These are phyloP conservation scores for Eimeria praecox DNA, from an alignment of 169 alveolate species.

Conservation along the genomic window DNA sequence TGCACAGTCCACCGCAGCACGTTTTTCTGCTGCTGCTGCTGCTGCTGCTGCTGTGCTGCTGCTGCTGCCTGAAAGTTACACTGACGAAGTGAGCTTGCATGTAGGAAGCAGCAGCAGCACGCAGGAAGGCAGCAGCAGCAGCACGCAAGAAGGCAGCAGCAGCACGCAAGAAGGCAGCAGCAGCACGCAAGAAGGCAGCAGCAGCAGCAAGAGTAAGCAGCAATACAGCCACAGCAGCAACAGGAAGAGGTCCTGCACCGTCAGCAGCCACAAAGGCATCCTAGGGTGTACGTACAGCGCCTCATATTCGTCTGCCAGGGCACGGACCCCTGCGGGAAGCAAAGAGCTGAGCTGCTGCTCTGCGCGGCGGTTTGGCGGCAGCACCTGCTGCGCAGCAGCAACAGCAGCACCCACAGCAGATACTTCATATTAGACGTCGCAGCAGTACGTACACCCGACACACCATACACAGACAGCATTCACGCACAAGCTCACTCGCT, in stretches of 20 bases:
- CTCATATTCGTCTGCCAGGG: constrained; percentile 52
- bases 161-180: background rate
- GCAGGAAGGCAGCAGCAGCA: background rate
- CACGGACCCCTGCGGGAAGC: constrained; percentile 59
- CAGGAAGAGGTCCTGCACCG: background rate
- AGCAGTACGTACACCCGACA: background rate
- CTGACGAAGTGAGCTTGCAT: background rate
- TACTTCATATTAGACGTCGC: background rate
- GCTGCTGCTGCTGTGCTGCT: constrained; percentile 7
- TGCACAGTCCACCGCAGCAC: background rate
- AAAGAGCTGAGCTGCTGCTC: constrained; percentile 56
- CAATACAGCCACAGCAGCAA: background rate
- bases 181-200: no score
- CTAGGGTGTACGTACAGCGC: constrained; percentile 38
- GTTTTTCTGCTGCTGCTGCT: background rate
- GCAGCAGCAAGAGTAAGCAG: constrained; percentile 4
- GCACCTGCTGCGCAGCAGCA: constrained; percentile 39
- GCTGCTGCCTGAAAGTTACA: background rate
- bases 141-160: background rate
- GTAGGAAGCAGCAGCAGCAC: background rate
- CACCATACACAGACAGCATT: background rate
- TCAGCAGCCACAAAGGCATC: background rate
- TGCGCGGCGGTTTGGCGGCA: constrained; percentile 43
- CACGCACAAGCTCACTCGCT: no score
- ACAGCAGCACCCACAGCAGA: background rate